Base-by-base conservation (phyloP, 495 filamentous ascomycete genomes). In the Alectoria sarmentosa region DNA sequence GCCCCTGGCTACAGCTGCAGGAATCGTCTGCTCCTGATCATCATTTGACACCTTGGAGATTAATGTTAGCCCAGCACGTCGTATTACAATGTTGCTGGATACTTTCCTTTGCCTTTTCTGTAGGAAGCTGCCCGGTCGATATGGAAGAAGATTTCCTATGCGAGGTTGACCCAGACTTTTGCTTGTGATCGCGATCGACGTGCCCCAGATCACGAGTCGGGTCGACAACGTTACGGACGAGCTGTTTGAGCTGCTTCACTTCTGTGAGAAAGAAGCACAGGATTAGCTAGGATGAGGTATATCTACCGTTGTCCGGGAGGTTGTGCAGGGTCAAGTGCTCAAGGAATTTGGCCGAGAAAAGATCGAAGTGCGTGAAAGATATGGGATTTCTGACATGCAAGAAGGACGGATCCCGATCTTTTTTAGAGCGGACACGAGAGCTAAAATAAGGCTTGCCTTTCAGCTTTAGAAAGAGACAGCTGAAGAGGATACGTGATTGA, bases 161-260 rank as follows among this genome's bases (percentile, higher is more conserved):
- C 26, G 8, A 7, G 41, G 28, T 19, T 23, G 39, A 26, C 23
- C 34, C 36, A 39, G 17, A 23, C 37, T 61, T 41, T 15, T 30
- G 15, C 30, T 61, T 42, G 4, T 36, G 60, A 66, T 64, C 60
- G 15, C 67, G 64, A 58, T 92, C 90, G 4, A 90, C 86, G 79
- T 98, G 94, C 2, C 94, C 94, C 64, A 98, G 74, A 73, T 90
- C 81, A 65, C 88, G 80, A 0, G 73, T 75, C 0, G 94, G 94
- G 61, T 92, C 84, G 66, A 97, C 86, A 44, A 90, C 79, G 79
- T 97, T 88, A 55, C 94, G 78, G 9, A 98, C 87, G n/a, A 86
- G 80, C 26, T 89, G 82, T 75, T 98, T 98, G n/a, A 98, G 84
- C 64, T 89, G 81, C 74, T 96, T 94, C 15, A 89, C 89, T 74